Evolutionary conservation across 2,329 filamentous ascomycete genomes (phyloP).

Genomic region (Cladorrhinum sp.): DNA sequence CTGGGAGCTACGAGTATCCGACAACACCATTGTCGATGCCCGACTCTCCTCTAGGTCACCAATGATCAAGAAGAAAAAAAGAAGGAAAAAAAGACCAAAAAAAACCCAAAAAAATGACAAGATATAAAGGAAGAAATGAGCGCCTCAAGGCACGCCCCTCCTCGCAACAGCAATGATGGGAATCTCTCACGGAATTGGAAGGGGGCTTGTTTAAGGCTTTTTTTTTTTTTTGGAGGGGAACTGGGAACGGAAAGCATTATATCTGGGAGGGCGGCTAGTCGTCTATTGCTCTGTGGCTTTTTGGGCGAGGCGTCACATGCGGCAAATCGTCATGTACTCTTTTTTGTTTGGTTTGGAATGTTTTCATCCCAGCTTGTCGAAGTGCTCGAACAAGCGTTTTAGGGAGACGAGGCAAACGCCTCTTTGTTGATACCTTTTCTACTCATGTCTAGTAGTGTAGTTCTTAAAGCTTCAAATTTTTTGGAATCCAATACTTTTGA

Average conservation of each 20-base stretch:
- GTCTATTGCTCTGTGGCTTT: background rate
- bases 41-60: conserved; percentile 50
- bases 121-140: background rate
- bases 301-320: background rate
- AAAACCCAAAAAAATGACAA: background rate
- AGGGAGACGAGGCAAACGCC: background rate
- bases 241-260: background rate
- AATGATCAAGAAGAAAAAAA: background rate
- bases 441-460: background rate
- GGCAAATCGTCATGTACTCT: background rate
- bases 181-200: background rate
- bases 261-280: background rate
- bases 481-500: background rate
- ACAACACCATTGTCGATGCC: conserved; percentile 73
- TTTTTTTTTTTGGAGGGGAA: background rate
- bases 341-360: background rate
- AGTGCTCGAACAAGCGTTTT: background rate
- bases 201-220: background rate
- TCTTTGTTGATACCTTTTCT: background rate
- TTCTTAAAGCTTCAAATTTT: background rate
- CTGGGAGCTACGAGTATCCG: conserved; percentile 61
- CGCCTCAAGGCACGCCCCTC: background rate
- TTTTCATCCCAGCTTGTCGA: background rate
- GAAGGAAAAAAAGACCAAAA: background rate
- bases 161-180: background rate